These are phyloP conservation scores for Tolypocladium tropicale DNA, from an alignment of 2,329 filamentous ascomycete species.

Conservation along the genomic window DNA sequence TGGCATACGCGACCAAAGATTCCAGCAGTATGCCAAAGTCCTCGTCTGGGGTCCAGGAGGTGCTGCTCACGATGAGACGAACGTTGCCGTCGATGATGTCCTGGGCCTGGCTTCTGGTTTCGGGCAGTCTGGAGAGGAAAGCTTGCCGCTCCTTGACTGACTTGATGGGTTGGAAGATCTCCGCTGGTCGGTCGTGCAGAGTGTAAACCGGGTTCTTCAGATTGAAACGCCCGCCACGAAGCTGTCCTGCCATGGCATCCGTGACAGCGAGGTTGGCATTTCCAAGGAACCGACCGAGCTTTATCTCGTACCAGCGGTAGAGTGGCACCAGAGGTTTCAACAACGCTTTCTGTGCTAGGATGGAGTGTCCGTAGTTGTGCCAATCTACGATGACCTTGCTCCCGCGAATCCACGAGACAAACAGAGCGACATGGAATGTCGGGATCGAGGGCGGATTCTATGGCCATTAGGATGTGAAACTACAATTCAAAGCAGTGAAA, in stretches of 20 bases:
- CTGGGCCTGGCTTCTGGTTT: constrained; percentile 49
- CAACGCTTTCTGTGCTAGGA: constrained; percentile 57
- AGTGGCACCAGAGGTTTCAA: constrained; percentile 66
- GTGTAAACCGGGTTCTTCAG: constrained; percentile 57
- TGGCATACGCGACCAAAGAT: constrained; percentile 67
- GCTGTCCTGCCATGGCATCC: constrained; percentile 70
- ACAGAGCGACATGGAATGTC: constrained; percentile 64
- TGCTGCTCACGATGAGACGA: constrained; percentile 78
- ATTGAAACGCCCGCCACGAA: constrained; percentile 52
- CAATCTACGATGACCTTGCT: constrained; percentile 86
- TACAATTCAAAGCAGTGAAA: not conserved
- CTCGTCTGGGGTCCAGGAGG: constrained; percentile 95
- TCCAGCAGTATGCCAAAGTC: constrained; percentile 85
- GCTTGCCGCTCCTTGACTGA: constrained; percentile 32
- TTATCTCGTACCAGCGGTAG: constrained; percentile 67
- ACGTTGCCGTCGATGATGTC: constrained; percentile 48
- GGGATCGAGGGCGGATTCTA: constrained; percentile 94
- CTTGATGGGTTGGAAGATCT: constrained; percentile 65
- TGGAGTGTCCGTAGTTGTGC: constrained; percentile 98
- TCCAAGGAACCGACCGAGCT: constrained; percentile 56
- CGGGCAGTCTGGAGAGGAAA: constrained; percentile 56
- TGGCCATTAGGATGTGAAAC: not conserved
- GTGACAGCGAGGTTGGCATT: constrained; percentile 79
- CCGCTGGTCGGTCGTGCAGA: constrained; percentile 77
- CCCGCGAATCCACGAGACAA: constrained; percentile 66